A percentile compares a stretch with the other conserved stretches of the same genome.
Evolutionary conservation across 352 stramenopile species (phyloP).

Genomic region (Pythium utonaiense): DNA sequence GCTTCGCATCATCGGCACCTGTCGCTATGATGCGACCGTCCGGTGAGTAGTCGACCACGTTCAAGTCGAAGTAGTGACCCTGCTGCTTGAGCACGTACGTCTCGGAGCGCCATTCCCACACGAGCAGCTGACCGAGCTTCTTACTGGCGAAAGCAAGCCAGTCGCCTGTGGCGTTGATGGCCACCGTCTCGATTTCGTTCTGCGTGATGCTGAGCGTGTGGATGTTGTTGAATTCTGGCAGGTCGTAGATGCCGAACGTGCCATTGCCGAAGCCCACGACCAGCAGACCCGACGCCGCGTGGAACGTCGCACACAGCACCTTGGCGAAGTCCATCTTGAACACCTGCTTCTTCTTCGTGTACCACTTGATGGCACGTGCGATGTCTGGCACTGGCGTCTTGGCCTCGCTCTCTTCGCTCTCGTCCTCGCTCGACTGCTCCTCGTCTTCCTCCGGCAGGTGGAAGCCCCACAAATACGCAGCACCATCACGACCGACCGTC

Average conservation of each 20-base stretch:
- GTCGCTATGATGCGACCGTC: slow-evolving; percentile 96
- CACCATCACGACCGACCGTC: slow-evolving; percentile 85
- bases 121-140: slow-evolving; percentile 97
- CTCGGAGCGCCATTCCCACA: slow-evolving; percentile 99
- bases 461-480: slow-evolving; percentile 86
- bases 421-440: slow-evolving; percentile 26
- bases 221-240: slow-evolving; percentile 95
- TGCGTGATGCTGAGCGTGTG: slow-evolving; percentile 94
- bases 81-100: slow-evolving; percentile 99
- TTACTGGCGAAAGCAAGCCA: slow-evolving; percentile 98
- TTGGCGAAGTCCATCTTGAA: slow-evolving; percentile 90
- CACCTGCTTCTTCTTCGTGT: slow-evolving; percentile 81
- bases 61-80: slow-evolving; percentile 98
- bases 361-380: slow-evolving; percentile 78
- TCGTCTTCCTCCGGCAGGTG: slow-evolving; percentile 42
- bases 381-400: slow-evolving; percentile 48
- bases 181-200: slow-evolving; percentile 89
- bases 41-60: slow-evolving; percentile 95
- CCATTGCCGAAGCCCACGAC: slow-evolving; percentile 96
- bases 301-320: slow-evolving; percentile 89
- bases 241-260: slow-evolving; percentile 98
- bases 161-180: slow-evolving; percentile 95
- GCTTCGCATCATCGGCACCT: slow-evolving; percentile 97
- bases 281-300: slow-evolving; percentile 83
- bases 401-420: slow-evolving; percentile 31